These are phyloP conservation scores for Podila epigama DNA, from an alignment of 192 early-diverging fungal genomes.

Conservation along the genomic window DNA sequence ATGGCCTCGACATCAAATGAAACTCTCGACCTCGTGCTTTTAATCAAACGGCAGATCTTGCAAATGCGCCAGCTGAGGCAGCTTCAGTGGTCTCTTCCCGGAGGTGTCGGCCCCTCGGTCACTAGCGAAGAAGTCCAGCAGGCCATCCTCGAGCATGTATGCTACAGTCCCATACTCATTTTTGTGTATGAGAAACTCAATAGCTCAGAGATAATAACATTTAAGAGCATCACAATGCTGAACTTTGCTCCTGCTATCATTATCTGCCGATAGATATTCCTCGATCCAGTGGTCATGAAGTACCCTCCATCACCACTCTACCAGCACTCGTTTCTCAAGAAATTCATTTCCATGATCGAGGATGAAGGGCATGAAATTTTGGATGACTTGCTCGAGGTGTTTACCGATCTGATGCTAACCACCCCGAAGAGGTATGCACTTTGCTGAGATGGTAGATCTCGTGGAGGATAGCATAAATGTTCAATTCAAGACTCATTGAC, in stretches of 20 bases:
- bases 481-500: background rate
- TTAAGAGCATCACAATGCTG: background rate
- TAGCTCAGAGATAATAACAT: background rate
- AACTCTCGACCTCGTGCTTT: slow-evolving; percentile 15
- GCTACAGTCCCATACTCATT: too few relatives aligned
- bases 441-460: background rate
- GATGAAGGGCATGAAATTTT: slow-evolving; percentile 28
- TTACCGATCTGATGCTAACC: slow-evolving; percentile 34
- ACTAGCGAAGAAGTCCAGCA: slow-evolving; percentile 34
- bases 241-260: too few relatives aligned
- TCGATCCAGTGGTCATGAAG: slow-evolving; percentile 23
- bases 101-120: background rate
- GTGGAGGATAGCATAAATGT: background rate
- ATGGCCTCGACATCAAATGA: background rate
- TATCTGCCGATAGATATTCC: slow-evolving; percentile 21
- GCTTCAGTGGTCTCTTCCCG: slow-evolving; percentile 27
- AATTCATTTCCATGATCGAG: slow-evolving; percentile 33
- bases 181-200: background rate
- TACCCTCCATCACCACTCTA: slow-evolving; percentile 33
- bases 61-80: slow-evolving; percentile 41
- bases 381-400: slow-evolving; percentile 26
- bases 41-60: slow-evolving; percentile 36
- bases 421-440: slow-evolving; percentile 20
- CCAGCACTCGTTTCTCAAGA: slow-evolving; percentile 36
- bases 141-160: slow-evolving; percentile 30